Evolutionary conservation across 2,329 filamentous ascomycete species (phyloP).

Genomic region (Paramyrothecium sp.): DNA sequence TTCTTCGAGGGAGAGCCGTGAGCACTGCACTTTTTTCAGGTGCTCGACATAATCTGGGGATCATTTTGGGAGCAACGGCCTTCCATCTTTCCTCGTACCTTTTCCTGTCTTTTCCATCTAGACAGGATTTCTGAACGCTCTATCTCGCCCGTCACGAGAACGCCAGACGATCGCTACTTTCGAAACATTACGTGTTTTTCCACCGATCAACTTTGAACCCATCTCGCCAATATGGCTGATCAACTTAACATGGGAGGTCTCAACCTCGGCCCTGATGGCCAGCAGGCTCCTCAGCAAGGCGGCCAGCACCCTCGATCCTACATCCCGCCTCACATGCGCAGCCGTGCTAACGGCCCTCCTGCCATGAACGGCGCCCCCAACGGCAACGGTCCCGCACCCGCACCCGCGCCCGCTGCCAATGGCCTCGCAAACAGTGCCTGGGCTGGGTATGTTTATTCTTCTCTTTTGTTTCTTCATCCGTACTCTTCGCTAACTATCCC

Average conservation of each 20-base stretch:
- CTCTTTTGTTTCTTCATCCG: neutral
- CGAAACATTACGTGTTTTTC: neutral
- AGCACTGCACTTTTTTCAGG: constrained; percentile 28
- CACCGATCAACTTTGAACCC: neutral
- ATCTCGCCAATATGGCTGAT: constrained; percentile 61
- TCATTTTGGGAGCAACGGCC: constrained; percentile 28
- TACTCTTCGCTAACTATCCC: constrained; percentile 15
- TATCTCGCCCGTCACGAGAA: constrained; percentile 28
- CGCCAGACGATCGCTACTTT: constrained; percentile 16
- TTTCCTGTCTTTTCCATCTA: constrained; percentile 26
- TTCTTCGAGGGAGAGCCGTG: constrained; percentile 38
- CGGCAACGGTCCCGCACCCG: constrained; percentile 10
- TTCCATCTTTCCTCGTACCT: constrained; percentile 26
- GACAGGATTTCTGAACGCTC: constrained; percentile 22
- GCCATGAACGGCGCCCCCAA: constrained; percentile 36
- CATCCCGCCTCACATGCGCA: constrained; percentile 82
- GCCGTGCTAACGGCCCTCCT: constrained; percentile 40
- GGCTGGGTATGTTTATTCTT: constrained; percentile 51
- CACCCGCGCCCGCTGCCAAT: constrained; percentile 29
- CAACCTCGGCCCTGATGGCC: constrained; percentile 52
- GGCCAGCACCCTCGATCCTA: constrained; percentile 64
- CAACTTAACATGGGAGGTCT: constrained; percentile 81
- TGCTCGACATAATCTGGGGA: constrained; percentile 29
- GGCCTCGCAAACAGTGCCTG: constrained; percentile 64
- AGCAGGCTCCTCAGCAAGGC: constrained; percentile 23